Evolutionary conservation across 2,329 filamentous ascomycete species (phyloP).

Genomic region (Penicillium sp.): DNA sequence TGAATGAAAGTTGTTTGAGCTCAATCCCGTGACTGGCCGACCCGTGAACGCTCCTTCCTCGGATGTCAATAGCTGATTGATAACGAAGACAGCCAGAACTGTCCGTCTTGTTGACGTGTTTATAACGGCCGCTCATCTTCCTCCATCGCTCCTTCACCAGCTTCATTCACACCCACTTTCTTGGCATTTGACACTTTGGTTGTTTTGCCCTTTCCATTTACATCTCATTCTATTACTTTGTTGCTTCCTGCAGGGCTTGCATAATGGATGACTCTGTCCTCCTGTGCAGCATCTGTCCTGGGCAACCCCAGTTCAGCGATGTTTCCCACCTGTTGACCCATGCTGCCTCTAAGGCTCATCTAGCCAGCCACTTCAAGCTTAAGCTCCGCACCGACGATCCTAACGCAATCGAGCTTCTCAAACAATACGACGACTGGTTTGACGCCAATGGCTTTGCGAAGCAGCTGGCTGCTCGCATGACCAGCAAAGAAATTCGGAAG

Average conservation of each 20-base stretch:
- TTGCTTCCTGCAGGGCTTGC: constrained; percentile 8
- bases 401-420: constrained; percentile 62
- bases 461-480: constrained; percentile 75
- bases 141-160: constrained; percentile 24
- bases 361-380: constrained; percentile 79
- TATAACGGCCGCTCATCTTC: background rate
- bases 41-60: background rate
- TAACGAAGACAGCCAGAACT: background rate
- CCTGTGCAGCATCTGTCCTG: constrained; percentile 79
- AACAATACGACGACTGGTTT: constrained; percentile 78
- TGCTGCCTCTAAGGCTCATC: constrained; percentile 86
- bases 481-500: constrained; percentile 69
- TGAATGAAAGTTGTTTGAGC: background rate
- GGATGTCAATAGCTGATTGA: background rate
- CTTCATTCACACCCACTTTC: constrained; percentile 6
- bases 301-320: constrained; percentile 79
- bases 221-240: constrained; percentile 6
- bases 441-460: constrained; percentile 66
- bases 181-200: constrained; percentile 13
- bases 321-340: constrained; percentile 90
- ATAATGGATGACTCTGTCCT: constrained; percentile 60
- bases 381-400: constrained; percentile 69
- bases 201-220: constrained; percentile 30
- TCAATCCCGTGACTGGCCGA: constrained; percentile 1
- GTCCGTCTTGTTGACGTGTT: background rate